Conservation (phyloP, 2,329 filamentous ascomycete genomes). For the Penicillium sp. region DNA sequence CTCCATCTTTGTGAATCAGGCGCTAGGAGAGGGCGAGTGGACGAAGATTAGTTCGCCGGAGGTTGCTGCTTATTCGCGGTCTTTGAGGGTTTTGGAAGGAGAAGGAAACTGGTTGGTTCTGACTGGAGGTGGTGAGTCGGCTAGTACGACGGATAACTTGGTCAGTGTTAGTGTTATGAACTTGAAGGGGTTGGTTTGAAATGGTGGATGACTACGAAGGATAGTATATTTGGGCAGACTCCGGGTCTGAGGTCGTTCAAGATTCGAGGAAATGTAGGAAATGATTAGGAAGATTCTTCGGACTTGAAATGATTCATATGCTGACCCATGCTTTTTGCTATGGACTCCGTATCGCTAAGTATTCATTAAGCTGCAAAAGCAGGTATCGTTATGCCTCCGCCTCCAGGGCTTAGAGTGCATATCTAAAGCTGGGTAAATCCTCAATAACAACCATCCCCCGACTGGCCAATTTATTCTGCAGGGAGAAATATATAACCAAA, state of each 20-base stretch:
- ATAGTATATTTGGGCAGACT: neutral
- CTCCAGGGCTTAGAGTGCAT: neutral
- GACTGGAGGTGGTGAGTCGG: slow-evolving; percentile 18
- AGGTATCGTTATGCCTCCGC: neutral
- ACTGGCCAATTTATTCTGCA: neutral
- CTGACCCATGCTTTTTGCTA: neutral
- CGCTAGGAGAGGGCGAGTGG: slow-evolving; percentile 49
- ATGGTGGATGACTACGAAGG: too few species aligned
- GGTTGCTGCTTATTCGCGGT: slow-evolving; percentile 47
- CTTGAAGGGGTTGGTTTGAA: slow-evolving; percentile 7
- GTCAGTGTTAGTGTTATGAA: slow-evolving; percentile 22
- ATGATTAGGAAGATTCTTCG: neutral
- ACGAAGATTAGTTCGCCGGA: slow-evolving; percentile 45
- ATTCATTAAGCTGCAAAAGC: neutral
- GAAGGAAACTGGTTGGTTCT: slow-evolving; percentile 20
- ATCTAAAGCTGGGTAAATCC: neutral
- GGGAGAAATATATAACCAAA: neutral
- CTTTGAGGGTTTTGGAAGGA: slow-evolving; percentile 45
- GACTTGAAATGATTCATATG: neutral
- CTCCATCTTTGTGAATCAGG: slow-evolving; percentile 51
- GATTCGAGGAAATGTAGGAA: neutral
- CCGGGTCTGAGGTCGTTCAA: neutral
- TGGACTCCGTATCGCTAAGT: neutral
- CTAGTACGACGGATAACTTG: slow-evolving; percentile 18
- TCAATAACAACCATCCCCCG: neutral